Evolutionary conservation across 2,329 filamentous ascomycete genomes (phyloP).

Genomic region (Ophiostoma sp.): DNA sequence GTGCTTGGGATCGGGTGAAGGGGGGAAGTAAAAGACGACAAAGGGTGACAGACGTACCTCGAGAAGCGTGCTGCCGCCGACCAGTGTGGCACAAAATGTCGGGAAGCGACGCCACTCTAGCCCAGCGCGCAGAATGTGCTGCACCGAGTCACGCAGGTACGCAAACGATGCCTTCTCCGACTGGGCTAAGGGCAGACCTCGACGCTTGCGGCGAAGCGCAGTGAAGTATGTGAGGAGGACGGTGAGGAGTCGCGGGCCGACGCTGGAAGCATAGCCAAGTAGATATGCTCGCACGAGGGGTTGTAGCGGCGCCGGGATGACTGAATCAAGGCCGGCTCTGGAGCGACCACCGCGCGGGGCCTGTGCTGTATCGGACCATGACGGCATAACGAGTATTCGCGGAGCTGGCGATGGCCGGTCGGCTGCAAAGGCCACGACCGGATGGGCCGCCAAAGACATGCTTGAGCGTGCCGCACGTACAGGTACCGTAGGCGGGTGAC

Average conservation of each 20-base stretch:
- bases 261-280: slow-evolving; percentile 60
- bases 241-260: slow-evolving; percentile 57
- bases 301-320: slow-evolving; percentile 52
- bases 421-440: slow-evolving; percentile 2
- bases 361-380: neutral
- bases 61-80: slow-evolving; percentile 62
- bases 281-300: slow-evolving; percentile 61
- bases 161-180: slow-evolving; percentile 13
- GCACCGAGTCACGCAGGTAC: slow-evolving; percentile 35
- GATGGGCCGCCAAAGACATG: neutral
- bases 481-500: neutral
- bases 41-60: slow-evolving; percentile 46
- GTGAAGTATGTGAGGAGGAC: slow-evolving; percentile 54
- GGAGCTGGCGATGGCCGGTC: neutral
- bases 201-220: slow-evolving; percentile 40
- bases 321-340: slow-evolving; percentile 29
- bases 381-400: neutral
- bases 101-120: slow-evolving; percentile 60
- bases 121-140: slow-evolving; percentile 50
- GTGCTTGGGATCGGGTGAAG: neutral
- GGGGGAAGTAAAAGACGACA: too few species aligned
- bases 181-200: slow-evolving; percentile 35
- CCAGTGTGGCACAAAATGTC: slow-evolving; percentile 61
- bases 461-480: neutral
- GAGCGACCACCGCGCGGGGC: neutral